Percentiles rank a stretch among this genome's conserved stretches.
These are phyloP conservation scores for Nelumbo lutea DNA, from an alignment of 164 flowering plant genomes.

Conservation along the genomic window DNA sequence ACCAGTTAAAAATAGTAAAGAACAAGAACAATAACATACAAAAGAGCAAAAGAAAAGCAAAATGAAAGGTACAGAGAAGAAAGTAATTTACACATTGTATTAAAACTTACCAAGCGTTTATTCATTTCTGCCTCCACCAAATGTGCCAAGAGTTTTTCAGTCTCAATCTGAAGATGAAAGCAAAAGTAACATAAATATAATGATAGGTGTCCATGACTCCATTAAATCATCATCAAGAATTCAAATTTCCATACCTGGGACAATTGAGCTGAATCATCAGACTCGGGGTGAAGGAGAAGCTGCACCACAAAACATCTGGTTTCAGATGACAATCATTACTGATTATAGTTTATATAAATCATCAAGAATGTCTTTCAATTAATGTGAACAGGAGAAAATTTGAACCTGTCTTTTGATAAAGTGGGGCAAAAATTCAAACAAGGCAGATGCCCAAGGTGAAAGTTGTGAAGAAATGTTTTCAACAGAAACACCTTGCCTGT, in stretches of 20 bases:
- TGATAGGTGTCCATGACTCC: background rate
- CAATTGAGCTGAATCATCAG: slow-evolving; percentile 96
- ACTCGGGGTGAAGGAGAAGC: slow-evolving; percentile 70
- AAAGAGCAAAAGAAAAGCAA: no score
- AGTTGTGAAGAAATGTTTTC: slow-evolving; percentile 79
- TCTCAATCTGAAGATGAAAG: slow-evolving; percentile 67
- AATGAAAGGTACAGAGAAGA: no score
- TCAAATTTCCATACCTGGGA: slow-evolving; percentile 61
- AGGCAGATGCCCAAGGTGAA: slow-evolving; percentile 98
- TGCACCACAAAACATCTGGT: slow-evolving; percentile 15
- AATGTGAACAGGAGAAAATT: slow-evolving; percentile 5
- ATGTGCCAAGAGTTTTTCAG: slow-evolving; percentile 94
- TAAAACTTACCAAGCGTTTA: slow-evolving; percentile 61
- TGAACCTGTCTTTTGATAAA: slow-evolving; percentile 87
- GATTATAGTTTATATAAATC: background rate
- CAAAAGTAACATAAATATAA: background rate
- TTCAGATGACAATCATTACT: slow-evolving; percentile 9
- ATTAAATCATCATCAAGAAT: background rate
- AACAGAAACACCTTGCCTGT: slow-evolving; percentile 65
- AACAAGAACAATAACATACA: no score
- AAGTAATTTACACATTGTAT: background rate
- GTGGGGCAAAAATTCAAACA: slow-evolving; percentile 87
- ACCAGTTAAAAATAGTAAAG: no score
- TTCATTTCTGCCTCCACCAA: slow-evolving; percentile 92
- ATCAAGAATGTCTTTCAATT: background rate